These are phyloP conservation scores for Ustilago vetiveriae DNA, from an alignment of 1,284 basidiomycete genomes.

Conservation along the genomic window DNA sequence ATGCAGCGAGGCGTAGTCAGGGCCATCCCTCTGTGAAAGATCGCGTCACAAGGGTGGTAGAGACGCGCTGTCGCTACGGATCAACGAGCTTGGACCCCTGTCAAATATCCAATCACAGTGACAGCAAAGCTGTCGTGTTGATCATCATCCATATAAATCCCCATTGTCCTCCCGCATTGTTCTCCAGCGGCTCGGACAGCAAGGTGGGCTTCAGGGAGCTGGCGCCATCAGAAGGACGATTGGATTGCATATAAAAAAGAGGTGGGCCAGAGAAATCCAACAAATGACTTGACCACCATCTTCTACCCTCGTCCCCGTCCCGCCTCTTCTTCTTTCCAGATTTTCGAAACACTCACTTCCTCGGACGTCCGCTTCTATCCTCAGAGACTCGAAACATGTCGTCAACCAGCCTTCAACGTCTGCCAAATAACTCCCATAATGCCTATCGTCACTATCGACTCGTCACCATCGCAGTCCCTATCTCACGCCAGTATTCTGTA, in stretches of 20 bases:
- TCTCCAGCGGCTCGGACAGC: background rate
- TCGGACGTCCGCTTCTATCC: background rate
- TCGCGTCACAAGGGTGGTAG: background rate
- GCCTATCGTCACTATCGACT: slow-evolving; percentile 1
- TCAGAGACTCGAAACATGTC: slow-evolving; percentile 7
- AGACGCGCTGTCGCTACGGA: slow-evolving; percentile 2
- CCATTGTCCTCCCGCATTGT: background rate
- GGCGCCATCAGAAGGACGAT: too few relatives aligned
- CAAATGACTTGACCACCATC: background rate
- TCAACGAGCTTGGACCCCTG: background rate
- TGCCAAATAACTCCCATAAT: background rate
- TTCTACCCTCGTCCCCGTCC: too few relatives aligned
- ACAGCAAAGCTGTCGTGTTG: background rate
- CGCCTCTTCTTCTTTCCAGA: background rate
- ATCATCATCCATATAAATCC: background rate
- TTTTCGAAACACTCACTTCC: background rate
- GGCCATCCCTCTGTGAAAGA: too few relatives aligned
- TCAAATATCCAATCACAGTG: too few relatives aligned
- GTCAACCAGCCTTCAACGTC: slow-evolving; percentile 4
- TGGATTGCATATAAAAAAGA: slow-evolving; percentile 2
- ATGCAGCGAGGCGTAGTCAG: too few relatives aligned
- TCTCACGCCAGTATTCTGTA: slow-evolving; percentile 2
- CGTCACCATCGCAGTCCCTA: background rate
- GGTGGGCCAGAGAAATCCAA: background rate
- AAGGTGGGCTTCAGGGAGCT: background rate